Conservation (phyloP, 208 protist species). For the Leptomonas pyrrhocoris region DNA sequence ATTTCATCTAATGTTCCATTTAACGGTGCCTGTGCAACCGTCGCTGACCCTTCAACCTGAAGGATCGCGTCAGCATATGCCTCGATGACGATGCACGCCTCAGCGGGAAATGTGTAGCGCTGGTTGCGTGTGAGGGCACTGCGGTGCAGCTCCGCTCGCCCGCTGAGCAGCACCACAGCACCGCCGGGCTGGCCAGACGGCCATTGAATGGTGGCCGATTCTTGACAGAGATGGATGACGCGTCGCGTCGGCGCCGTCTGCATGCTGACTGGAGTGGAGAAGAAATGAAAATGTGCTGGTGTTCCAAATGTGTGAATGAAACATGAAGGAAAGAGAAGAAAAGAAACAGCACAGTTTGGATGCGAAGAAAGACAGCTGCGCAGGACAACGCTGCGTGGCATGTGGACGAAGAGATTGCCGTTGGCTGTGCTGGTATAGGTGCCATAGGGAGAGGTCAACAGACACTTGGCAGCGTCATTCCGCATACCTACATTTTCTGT, state of each 20-base stretch:
- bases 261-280: not conserved
- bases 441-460: too few species aligned
- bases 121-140: slow-evolving; percentile 57
- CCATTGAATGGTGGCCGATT: slow-evolving; percentile 28
- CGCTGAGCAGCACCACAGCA: slow-evolving; percentile 58
- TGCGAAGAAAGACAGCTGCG: too few species aligned
- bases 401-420: too few species aligned
- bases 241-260: not conserved
- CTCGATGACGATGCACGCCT: slow-evolving; percentile 51
- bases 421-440: too few species aligned
- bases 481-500: too few species aligned
- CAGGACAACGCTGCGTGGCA: too few species aligned
- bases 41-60: slow-evolving; percentile 56
- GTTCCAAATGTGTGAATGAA: too few species aligned
- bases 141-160: slow-evolving; percentile 51
- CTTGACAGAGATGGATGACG: slow-evolving; percentile 16
- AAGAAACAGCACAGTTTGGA: too few species aligned
- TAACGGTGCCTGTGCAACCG: slow-evolving; percentile 18
- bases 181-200: not conserved
- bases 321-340: too few species aligned
- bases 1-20: slow-evolving; percentile 49
- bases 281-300: too few species aligned
- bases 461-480: too few species aligned
- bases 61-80: slow-evolving; percentile 36
- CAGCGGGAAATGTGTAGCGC: slow-evolving; percentile 58